phyloP scores from a whole-genome alignment of 176 grass and related monocot species.

The Carex pumila region DNA sequence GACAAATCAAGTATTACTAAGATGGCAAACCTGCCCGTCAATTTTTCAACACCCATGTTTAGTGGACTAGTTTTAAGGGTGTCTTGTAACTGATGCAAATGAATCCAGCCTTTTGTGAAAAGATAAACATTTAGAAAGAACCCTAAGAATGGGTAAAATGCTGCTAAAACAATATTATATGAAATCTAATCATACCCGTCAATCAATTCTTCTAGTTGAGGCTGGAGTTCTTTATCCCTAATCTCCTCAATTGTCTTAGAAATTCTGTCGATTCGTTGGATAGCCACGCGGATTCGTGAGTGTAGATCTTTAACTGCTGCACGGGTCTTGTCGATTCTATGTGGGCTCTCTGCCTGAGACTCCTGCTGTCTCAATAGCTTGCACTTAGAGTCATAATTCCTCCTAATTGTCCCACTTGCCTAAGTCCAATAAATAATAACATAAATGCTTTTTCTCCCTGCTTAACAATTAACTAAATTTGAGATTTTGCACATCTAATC shows the following conservation, averaged over 20 bases:
- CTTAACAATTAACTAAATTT: neutral
- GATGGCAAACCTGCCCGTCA: neutral
- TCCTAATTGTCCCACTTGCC: constrained; percentile 68
- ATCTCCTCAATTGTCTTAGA: constrained; percentile 93
- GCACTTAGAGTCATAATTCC: constrained; percentile 82
- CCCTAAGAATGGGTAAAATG: neutral
- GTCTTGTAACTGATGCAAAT: neutral
- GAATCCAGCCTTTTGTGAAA: neutral
- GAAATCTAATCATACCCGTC: constrained; percentile 61
- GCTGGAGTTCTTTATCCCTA: constrained; percentile 97
- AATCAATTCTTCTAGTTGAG: constrained; percentile 95
- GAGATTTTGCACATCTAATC: neutral
- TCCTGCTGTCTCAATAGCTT: constrained; percentile 69
- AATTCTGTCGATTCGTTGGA: constrained; percentile 89
- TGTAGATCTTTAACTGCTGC: constrained; percentile 83
- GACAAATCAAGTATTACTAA: neutral
- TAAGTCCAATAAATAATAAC: constrained; percentile 32
- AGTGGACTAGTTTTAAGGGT: neutral
- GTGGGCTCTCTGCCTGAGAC: constrained; percentile 57
- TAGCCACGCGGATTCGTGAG: constrained; percentile 85
- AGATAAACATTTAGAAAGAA: neutral
- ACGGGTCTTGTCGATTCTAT: constrained; percentile 85
- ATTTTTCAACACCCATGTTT: neutral
- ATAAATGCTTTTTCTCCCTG: neutral
- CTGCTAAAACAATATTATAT: neutral